These are phyloP conservation scores for Suillus tomentosus DNA, from an alignment of 768 basidiomycete species.

Conservation along the genomic window DNA sequence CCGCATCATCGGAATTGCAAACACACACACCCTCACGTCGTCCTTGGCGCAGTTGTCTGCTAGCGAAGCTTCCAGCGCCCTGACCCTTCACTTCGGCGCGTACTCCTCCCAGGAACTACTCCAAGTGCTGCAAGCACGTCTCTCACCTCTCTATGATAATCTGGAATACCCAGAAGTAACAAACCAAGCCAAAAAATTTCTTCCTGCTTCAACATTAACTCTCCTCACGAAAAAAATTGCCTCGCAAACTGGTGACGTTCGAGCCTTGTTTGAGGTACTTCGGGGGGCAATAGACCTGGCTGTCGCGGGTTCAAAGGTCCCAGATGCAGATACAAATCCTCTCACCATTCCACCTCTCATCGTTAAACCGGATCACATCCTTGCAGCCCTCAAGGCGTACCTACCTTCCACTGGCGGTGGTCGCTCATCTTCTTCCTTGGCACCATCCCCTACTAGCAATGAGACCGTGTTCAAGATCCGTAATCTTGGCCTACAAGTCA, in stretches of 20 bases:
- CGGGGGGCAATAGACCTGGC: constrained; percentile 78
- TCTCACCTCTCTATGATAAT: constrained; percentile 50
- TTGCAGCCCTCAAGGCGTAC: constrained; percentile 75
- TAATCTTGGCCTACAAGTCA: constrained; percentile 72
- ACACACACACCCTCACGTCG: constrained; percentile 82
- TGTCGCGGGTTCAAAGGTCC: constrained; percentile 32
- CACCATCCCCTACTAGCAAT: constrained; percentile 41
- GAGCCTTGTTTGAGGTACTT: constrained; percentile 77
- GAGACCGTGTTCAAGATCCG: constrained; percentile 69
- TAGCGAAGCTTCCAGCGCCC: constrained; percentile 42
- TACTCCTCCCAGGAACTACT: constrained; percentile 75
- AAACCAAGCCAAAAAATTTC: constrained; percentile 49
- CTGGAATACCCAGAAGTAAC: constrained; percentile 18
- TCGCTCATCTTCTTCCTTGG: constrained; percentile 20
- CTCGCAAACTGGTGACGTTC: constrained; percentile 79
- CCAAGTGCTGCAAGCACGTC: constrained; percentile 64
- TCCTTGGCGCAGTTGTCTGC: constrained; percentile 41
- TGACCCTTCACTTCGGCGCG: constrained; percentile 79
- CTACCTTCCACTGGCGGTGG: constrained; percentile 41
- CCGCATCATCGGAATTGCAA: constrained; percentile 83
- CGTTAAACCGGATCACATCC: constrained; percentile 68
- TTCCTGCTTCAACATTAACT: constrained; percentile 64
- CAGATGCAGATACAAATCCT: constrained; percentile 24
- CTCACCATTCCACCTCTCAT: constrained; percentile 38
- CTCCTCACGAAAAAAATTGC: constrained; percentile 82